Percentiles rank a stretch among this genome's conserved stretches.
Evolutionary conservation across 2,329 filamentous ascomycete species (phyloP).

Genomic region (Coniochaeta pulveracea): DNA sequence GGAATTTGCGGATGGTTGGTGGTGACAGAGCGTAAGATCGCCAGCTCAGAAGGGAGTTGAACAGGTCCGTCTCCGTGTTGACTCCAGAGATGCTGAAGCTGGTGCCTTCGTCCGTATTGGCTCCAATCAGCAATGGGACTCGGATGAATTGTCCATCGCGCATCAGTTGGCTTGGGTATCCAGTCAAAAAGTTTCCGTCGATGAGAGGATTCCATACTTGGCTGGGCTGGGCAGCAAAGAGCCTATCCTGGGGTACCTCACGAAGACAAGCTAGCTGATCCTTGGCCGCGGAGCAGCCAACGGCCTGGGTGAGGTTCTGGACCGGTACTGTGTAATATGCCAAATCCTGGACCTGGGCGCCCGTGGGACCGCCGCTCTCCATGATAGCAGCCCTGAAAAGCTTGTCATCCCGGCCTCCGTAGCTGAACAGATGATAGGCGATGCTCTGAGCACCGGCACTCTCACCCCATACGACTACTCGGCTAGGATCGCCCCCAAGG

Average conservation of each 20-base stretch:
- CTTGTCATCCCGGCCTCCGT: conserved; percentile 41
- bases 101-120: conserved; percentile 37
- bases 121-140: conserved; percentile 32
- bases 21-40: conserved; percentile 33
- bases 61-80: conserved; percentile 30
- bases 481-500: conserved; percentile 19
- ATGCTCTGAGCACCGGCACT: conserved; percentile 22
- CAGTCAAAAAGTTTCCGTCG: conserved; percentile 35
- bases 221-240: conserved; percentile 23
- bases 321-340: conserved; percentile 22
- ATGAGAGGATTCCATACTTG: conserved; percentile 30
- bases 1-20: conserved; percentile 27
- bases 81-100: conserved; percentile 25
- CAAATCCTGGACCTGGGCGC: conserved; percentile 17
- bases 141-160: conserved; percentile 27
- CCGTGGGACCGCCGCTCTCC: conserved; percentile 33
- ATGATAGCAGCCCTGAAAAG: conserved; percentile 43
- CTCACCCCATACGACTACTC: conserved; percentile 24
- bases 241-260: conserved; percentile 16
- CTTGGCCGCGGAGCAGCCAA: conserved; percentile 20
- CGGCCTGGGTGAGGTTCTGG: conserved; percentile 22
- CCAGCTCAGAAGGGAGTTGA: conserved; percentile 28
- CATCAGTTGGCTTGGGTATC: conserved; percentile 33
- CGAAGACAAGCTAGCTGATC: conserved; percentile 26
- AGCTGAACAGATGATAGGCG: conserved; percentile 39